Evolutionary conservation across 805 yeast species (phyloP).

Genomic region (Scheffersomyces amazonensis): DNA sequence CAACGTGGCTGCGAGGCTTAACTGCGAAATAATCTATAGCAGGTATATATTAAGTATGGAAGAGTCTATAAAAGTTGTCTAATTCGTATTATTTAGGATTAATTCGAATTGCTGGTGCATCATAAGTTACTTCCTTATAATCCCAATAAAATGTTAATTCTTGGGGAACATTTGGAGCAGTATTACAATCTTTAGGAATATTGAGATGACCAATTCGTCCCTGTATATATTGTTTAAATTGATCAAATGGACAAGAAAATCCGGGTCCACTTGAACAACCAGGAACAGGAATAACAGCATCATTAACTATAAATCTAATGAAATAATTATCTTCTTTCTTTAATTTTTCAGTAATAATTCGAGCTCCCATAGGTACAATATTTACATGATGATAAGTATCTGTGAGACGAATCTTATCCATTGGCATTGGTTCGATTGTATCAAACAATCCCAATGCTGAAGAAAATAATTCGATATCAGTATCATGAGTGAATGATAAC

Average conservation of each 20-base stretch:
- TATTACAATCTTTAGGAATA: conserved; percentile 26
- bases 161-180: conserved; percentile 18
- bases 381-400: conserved; percentile 43
- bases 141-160: conserved; percentile 43
- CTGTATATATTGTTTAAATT: conserved; percentile 29
- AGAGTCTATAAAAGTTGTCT: too few species aligned
- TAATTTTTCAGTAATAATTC: conserved; percentile 37
- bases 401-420: conserved; percentile 45
- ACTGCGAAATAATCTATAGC: too few species aligned
- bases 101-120: conserved; percentile 5
- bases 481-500: conserved; percentile 75
- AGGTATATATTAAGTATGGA: too few species aligned
- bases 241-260: conserved; percentile 37
- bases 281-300: conserved; percentile 37
- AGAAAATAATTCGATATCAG: conserved; percentile 58
- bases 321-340: conserved; percentile 25
- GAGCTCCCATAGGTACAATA: conserved; percentile 40
- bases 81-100: too few species aligned
- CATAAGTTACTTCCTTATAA: conserved; percentile 14
- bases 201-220: conserved; percentile 24
- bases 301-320: conserved; percentile 38
- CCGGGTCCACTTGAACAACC: conserved; percentile 39
- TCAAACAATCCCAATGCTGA: conserved; percentile 62
- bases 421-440: conserved; percentile 41
- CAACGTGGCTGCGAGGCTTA: too few species aligned